Evolutionary conservation across 331 rosid species (phyloP), one percentile per base, ranked within the genome.

Genomic region (Spiraea crenata): DNA sequence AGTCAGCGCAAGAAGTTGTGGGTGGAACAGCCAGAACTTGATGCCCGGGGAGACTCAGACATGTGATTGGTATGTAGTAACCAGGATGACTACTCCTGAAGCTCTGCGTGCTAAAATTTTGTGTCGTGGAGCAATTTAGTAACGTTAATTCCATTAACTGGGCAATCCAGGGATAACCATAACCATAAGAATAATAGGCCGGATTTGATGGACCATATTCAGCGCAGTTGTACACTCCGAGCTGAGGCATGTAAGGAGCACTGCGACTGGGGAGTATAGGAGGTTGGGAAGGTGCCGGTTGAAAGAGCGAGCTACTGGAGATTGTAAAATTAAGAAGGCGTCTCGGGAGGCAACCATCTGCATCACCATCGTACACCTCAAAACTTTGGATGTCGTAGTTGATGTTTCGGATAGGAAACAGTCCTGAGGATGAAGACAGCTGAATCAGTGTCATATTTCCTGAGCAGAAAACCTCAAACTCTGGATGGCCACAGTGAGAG

Each of bases 311-410:
- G 11, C 16, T 48, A 45, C 0, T 16, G 71, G 60, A 11, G 50
- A 68, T 0, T 0, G 50, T 68, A 6, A 68, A 52, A 14, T 68
- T 52, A 11, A 68, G 72, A 12, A 68, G 72, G 7, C 72, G 72
- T 6, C 7, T 19, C 0, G 72, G 50, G 7, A 68, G 20, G 72
- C 72, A 68, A 52, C 50, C 71, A 37, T 49, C 58, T 0, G 2
- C 5, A 3, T n/a, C n/a, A n/a, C n/a, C n/a, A n/a, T 68, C 72
- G 1, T 39, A 52, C 20, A 52, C 62, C 0, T 0, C 1, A 0
- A 67, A 51, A 8, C 4, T 4, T n/a, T 0, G 0, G 0, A 0
- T 0, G 1, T 0, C 0, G 39, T 67, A 67, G 19, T 51, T 0
- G 4, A 67, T 52, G 0, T 0, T 17, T 16, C 4, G 12, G 3